These are phyloP conservation scores for Magnusiomyces paraingens DNA, from an alignment of 1,139 yeast genomes.

Conservation along the genomic window DNA sequence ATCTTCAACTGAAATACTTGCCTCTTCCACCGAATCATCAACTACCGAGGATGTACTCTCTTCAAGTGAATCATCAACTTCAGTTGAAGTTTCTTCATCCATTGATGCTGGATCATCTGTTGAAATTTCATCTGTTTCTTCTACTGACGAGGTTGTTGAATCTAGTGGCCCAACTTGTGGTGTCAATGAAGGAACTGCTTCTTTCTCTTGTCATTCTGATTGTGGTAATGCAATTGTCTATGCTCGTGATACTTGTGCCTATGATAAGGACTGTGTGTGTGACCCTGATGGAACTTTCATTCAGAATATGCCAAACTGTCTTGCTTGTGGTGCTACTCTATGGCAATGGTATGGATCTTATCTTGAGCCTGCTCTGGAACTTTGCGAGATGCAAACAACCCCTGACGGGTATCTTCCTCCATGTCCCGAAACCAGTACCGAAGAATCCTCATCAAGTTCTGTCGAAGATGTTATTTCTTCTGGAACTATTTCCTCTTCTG, in stretches of 20 bases:
- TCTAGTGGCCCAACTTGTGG: too few species aligned
- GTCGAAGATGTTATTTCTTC: neutral
- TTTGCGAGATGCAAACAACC: constrained; percentile 5
- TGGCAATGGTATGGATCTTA: neutral
- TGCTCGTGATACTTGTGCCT: neutral
- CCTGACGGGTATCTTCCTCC: constrained; percentile 1
- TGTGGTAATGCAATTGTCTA: neutral
- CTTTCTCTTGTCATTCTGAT: neutral
- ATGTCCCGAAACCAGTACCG: neutral
- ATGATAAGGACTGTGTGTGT: neutral
- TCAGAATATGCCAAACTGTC: neutral
- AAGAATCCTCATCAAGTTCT: neutral
- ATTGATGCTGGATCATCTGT: neutral
- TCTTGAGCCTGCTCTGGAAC: constrained; percentile 8
- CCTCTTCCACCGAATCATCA: constrained; percentile 2
- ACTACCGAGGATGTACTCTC: too few species aligned
- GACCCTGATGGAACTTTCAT: neutral
- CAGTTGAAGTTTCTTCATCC: too few species aligned
- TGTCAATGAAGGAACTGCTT: neutral
- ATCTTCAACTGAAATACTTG: neutral
- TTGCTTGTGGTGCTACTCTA: neutral
- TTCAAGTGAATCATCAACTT: too few species aligned
- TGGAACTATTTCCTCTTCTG: neutral
- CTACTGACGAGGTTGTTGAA: neutral
- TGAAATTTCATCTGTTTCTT: too few species aligned